These are phyloP conservation scores for Cladosporium sphaerospermum DNA, from an alignment of 2,329 filamentous ascomycete species.

Conservation along the genomic window DNA sequence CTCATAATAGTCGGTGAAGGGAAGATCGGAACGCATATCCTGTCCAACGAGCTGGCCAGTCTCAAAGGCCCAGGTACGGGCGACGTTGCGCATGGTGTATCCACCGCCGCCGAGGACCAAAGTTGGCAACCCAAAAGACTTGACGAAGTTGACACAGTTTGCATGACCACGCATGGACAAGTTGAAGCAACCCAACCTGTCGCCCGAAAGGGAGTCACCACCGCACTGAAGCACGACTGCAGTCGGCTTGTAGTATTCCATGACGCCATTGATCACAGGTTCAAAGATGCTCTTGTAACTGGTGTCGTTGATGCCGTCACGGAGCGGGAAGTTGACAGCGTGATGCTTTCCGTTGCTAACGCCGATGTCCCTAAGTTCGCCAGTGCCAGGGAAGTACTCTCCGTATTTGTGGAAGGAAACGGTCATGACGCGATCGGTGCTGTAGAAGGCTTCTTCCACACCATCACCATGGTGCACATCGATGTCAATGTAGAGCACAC, in stretches of 20 bases:
- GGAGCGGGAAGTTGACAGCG: slow-evolving; percentile 62
- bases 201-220: slow-evolving; percentile 61
- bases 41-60: slow-evolving; percentile 75
- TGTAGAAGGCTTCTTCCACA: slow-evolving; percentile 67
- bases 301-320: slow-evolving; percentile 62
- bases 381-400: slow-evolving; percentile 66
- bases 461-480: slow-evolving; percentile 64
- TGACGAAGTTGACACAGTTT: slow-evolving; percentile 64
- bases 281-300: slow-evolving; percentile 65
- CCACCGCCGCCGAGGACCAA: slow-evolving; percentile 62
- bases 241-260: slow-evolving; percentile 63
- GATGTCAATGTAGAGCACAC: slow-evolving; percentile 62
- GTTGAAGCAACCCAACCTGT: slow-evolving; percentile 64
- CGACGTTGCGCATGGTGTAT: slow-evolving; percentile 63
- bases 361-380: slow-evolving; percentile 62
- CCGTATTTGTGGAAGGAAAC: slow-evolving; percentile 68
- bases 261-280: slow-evolving; percentile 60
- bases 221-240: slow-evolving; percentile 65
- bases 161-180: slow-evolving; percentile 64
- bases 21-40: slow-evolving; percentile 73
- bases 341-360: slow-evolving; percentile 63
- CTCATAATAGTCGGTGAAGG: slow-evolving; percentile 95
- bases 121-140: slow-evolving; percentile 60
- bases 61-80: slow-evolving; percentile 60
- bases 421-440: slow-evolving; percentile 66